phyloP scores from a whole-genome alignment of 345 rosid species.

The Syzygium aromaticum region DNA sequence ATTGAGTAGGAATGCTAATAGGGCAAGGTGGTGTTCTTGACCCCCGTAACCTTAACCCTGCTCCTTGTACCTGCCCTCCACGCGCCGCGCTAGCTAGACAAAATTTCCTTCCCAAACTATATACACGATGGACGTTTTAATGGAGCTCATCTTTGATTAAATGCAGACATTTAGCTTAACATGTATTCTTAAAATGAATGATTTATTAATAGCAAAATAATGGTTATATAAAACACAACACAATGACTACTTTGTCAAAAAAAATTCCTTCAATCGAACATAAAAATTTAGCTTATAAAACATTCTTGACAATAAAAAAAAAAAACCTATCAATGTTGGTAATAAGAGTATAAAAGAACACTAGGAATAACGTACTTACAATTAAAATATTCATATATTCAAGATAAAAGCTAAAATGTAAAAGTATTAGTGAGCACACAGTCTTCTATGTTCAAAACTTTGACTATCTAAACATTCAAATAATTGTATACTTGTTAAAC shows the following conservation, averaged over 20 bases:
- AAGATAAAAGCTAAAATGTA: neutral
- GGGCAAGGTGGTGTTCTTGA: neutral
- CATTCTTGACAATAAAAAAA: too few relatives aligned
- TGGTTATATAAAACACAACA: neutral
- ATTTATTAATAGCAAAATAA: neutral
- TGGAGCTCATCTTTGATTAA: neutral
- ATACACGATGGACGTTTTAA: neutral
- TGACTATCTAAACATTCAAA: neutral
- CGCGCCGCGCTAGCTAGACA: neutral
- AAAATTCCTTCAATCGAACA: neutral
- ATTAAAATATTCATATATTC: neutral
- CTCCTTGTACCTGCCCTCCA: neutral
- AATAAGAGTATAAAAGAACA: too few relatives aligned
- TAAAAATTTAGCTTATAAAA: neutral
- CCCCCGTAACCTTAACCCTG: accelerated
- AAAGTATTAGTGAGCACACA: neutral
- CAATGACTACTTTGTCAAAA: neutral
- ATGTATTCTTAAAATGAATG: neutral
- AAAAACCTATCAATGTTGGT: too few relatives aligned
- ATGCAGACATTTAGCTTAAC: neutral
- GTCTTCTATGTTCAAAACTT: neutral
- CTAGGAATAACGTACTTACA: too few relatives aligned
- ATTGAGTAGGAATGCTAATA: neutral
- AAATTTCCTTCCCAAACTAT: neutral
- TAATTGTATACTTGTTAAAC: neutral